These are phyloP conservation scores for Ceratocystis alfenasii DNA, from an alignment of 2,329 filamentous ascomycete species.

Conservation along the genomic window DNA sequence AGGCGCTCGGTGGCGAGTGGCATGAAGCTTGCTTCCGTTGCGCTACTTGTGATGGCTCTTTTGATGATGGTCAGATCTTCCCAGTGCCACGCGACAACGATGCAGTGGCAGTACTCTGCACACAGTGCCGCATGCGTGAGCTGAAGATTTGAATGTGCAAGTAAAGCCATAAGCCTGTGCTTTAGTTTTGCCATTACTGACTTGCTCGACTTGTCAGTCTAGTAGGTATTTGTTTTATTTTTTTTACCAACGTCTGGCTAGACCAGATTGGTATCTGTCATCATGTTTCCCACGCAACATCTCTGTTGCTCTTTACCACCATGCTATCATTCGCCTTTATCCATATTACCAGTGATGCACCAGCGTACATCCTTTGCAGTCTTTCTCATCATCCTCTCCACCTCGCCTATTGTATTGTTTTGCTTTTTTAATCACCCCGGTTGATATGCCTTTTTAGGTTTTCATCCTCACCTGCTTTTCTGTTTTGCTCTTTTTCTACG, in stretches of 20 bases:
- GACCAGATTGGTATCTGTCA: background rate
- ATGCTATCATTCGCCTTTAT: background rate
- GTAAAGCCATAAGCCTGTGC: background rate
- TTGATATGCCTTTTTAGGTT: background rate
- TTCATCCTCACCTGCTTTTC: conserved; percentile 14
- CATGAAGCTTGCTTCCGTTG: conserved; percentile 88
- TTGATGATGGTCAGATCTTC: conserved; percentile 55
- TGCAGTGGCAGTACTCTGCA: conserved; percentile 45
- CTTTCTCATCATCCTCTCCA: background rate
- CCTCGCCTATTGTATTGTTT: conserved; percentile 7
- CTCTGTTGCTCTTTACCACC: background rate
- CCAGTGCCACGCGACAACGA: conserved; percentile 39
- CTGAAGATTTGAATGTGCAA: conserved; percentile 38
- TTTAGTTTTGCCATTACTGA: background rate
- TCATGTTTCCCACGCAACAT: background rate
- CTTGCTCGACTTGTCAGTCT: conserved; percentile 5
- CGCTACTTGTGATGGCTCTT: conserved; percentile 46
- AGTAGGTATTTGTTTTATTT: background rate
- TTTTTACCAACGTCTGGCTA: background rate
- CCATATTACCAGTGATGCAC: background rate
- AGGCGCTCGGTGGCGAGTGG: conserved; percentile 84
- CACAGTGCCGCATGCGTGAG: conserved; percentile 47
- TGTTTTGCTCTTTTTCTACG: conserved; percentile 3
- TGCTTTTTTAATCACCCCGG: background rate
- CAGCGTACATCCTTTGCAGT: background rate